These are phyloP conservation scores for Yarrowia sp. DNA, from an alignment of 805 yeast genomes.

Conservation along the genomic window DNA sequence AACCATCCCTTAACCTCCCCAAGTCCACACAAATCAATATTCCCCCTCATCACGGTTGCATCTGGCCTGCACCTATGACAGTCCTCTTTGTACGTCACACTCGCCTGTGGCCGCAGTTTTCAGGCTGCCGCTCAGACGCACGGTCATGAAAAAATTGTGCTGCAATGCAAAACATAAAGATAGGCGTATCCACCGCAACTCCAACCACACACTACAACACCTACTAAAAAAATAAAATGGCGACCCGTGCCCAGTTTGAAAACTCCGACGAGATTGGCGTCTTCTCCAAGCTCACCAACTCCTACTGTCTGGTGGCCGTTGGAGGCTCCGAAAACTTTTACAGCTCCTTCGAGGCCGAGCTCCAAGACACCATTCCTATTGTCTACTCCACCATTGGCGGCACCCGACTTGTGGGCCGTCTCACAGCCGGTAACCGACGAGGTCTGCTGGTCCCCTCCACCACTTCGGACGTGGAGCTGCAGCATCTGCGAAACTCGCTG, in stretches of 20 bases:
- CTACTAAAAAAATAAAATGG: background rate
- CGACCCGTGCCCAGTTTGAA: slow-evolving; percentile 50
- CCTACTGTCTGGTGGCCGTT: slow-evolving; percentile 92
- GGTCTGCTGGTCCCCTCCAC: slow-evolving; percentile 96
- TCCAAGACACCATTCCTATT: slow-evolving; percentile 94
- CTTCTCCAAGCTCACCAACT: slow-evolving; percentile 90
- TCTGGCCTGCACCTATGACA: slow-evolving; percentile 11
- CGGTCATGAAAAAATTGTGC: slow-evolving; percentile 26
- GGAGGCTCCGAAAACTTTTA: slow-evolving; percentile 85
- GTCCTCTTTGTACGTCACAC: no score
- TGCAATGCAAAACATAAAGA: slow-evolving; percentile 23
- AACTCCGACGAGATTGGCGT: slow-evolving; percentile 92
- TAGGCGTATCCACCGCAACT: slow-evolving; percentile 23
- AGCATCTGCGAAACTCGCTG: slow-evolving; percentile 92
- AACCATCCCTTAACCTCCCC: background rate
- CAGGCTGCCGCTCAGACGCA: slow-evolving; percentile 13
- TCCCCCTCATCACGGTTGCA: slow-evolving; percentile 19
- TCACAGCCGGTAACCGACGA: slow-evolving; percentile 98
- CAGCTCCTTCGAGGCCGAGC: slow-evolving; percentile 95
- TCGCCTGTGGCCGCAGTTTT: background rate
- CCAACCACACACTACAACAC: background rate
- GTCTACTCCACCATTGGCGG: slow-evolving; percentile 98
- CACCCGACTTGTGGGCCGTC: slow-evolving; percentile 94
- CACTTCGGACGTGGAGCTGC: slow-evolving; percentile 96
- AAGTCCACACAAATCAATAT: background rate